Conservation (phyloP, 176 grass and related monocot genomes). For the Triticum dicoccoides region DNA sequence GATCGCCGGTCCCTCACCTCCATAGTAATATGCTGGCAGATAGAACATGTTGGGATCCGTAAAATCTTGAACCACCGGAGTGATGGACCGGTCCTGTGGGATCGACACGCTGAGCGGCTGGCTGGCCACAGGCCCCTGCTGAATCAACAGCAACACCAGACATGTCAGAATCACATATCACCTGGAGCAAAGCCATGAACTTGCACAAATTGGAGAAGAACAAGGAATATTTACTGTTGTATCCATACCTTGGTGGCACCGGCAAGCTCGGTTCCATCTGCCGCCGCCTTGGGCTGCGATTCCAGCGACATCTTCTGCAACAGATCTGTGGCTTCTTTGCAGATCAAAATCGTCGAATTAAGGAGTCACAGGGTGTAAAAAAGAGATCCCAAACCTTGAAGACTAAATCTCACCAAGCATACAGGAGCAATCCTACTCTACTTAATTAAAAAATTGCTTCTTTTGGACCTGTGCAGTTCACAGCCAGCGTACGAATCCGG, state of each 20-base stretch:
- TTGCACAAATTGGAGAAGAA: slow-evolving; percentile 4
- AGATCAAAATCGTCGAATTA: slow-evolving; percentile 41
- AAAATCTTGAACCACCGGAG: slow-evolving; percentile 78
- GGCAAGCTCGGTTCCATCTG: slow-evolving; percentile 30
- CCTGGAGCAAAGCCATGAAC: slow-evolving; percentile 4
- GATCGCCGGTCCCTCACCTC: slow-evolving; percentile 41
- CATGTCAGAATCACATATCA: slow-evolving; percentile 17
- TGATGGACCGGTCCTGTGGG: slow-evolving; percentile 64
- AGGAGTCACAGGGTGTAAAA: slow-evolving; percentile 1
- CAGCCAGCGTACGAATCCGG: not conserved
- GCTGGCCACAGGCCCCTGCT: slow-evolving; percentile 42
- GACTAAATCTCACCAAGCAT: not conserved
- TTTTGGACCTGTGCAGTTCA: not conserved
- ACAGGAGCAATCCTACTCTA: not conserved
- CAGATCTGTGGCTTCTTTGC: slow-evolving; percentile 68
- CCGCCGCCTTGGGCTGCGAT: slow-evolving; percentile 41
- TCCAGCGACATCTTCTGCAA: slow-evolving; percentile 81
- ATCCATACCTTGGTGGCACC: slow-evolving; percentile 42
- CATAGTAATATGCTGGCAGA: slow-evolving; percentile 71
- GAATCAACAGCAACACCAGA: not conserved
- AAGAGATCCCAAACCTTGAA: slow-evolving; percentile 3
- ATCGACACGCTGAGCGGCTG: slow-evolving; percentile 55
- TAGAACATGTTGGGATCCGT: slow-evolving; percentile 77
- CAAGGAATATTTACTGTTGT: not conserved
- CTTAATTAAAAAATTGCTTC: not conserved